Base-by-base conservation (phyloP, 2,329 filamentous ascomycete species). In the Aurifilum marmelostoma region DNA sequence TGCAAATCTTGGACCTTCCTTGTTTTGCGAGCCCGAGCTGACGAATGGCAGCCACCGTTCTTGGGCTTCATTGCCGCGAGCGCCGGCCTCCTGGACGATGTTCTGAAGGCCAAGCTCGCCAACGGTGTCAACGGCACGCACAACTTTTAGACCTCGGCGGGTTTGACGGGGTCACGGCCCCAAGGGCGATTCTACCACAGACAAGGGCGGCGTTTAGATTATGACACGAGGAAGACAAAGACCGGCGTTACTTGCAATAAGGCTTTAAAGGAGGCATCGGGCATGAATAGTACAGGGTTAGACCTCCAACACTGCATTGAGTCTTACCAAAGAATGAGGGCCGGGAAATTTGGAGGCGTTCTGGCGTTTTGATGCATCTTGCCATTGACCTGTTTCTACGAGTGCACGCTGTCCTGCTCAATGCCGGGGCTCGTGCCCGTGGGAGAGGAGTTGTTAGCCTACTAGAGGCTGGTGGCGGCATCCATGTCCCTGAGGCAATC, bases 11-110 rank as follows among this genome's bases (percentile, higher is more conserved):
- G 12, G 3, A 14, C 5, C 41, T 21, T 34, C 24, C 8, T 71
- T 8, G 70, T 74, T 34, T 34, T 14, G 71, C 41, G 1, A 24
- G 6, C 37, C 7, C 2, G 72, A 11, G 71, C 75, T 67, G 75
- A 73, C 71, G 75, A 16, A 11, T 16, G 12, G 59, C 50, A 71
- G 69, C 69, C 58, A 29, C 89, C 92, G 1, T 96, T 93, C 80
- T 84, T 97, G 29, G 94, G 94, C 61, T 94, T 97, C 78, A 87
- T 97, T 61, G 93, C 94, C 41, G 92, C 93, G 2, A 88, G 88
- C 65, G 87, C 90, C 1, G 91, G 91, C 18, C 86, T 89, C 75
- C 81, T 95, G 61, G 87, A 84, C 34, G 68, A 77, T 63, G 74
- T 83, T 39, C 75, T 76, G 43, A 74, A 76, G 72, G 29, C 56